phyloP scores from a whole-genome alignment of 352 stramenopile species.

The Phytophthora pinifolia region DNA sequence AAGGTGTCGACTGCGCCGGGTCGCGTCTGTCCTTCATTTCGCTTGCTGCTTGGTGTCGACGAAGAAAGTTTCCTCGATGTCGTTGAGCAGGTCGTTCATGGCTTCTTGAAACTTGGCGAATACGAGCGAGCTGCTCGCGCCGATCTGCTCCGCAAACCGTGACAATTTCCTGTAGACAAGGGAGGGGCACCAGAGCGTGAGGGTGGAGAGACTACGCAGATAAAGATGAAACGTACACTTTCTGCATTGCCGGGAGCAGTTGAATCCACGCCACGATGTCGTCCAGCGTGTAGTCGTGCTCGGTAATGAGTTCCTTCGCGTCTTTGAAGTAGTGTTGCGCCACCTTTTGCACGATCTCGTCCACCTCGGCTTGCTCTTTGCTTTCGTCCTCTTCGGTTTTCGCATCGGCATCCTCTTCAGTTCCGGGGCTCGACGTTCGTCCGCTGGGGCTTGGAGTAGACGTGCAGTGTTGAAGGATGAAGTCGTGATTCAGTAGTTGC shows the following conservation, averaged over 20 bases:
- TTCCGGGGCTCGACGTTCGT: conserved; percentile 8
- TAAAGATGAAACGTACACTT: conserved; percentile 43
- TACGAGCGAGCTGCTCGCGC: conserved; percentile 45
- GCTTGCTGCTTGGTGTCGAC: conserved; percentile 44
- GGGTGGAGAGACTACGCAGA: not conserved
- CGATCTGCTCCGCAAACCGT: conserved; percentile 78
- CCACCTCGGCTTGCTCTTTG: conserved; percentile 72
- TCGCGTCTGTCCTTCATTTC: conserved; percentile 31
- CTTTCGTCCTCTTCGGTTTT: conserved; percentile 42
- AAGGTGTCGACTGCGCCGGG: no score
- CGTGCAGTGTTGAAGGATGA: conserved; percentile 50
- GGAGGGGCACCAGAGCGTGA: conserved; percentile 2
- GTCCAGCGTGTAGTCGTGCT: conserved; percentile 67
- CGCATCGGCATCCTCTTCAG: conserved; percentile 27
- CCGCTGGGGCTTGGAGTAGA: conserved; percentile 13
- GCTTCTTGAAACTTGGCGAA: conserved; percentile 72
- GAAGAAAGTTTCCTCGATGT: conserved; percentile 70
- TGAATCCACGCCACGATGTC: conserved; percentile 81
- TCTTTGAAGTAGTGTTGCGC: conserved; percentile 80
- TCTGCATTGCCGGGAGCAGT: conserved; percentile 77
- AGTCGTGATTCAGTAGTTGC: conserved; percentile 73
- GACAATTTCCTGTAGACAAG: conserved; percentile 62
- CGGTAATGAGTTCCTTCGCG: conserved; percentile 69
- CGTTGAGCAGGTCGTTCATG: conserved; percentile 74
- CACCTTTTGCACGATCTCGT: conserved; percentile 80